phyloP scores from a whole-genome alignment of 768 basidiomycete species.

The Roridomyces roridus region DNA sequence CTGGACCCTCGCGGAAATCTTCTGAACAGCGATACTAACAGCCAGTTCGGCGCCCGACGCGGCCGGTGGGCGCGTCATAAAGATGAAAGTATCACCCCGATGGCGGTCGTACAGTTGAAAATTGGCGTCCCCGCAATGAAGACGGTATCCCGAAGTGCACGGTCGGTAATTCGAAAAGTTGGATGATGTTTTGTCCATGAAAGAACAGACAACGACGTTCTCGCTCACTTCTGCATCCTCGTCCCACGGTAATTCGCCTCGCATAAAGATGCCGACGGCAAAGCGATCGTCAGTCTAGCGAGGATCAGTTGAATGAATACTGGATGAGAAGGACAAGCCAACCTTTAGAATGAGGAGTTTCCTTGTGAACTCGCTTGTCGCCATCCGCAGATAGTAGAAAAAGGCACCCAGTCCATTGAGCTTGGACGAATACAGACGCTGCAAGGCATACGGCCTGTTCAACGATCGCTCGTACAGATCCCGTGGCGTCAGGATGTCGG shows the following conservation, averaged over 20 bases:
- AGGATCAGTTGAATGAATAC: not conserved
- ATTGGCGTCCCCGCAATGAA: constrained; percentile 61
- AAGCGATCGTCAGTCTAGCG: constrained; percentile 66
- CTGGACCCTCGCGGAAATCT: constrained; percentile 61
- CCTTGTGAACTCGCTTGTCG: constrained; percentile 61
- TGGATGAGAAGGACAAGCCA: not conserved
- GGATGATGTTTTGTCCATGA: constrained; percentile 59
- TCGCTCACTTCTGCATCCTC: constrained; percentile 63
- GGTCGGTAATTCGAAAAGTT: constrained; percentile 54
- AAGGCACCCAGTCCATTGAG: constrained; percentile 59
- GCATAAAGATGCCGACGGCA: constrained; percentile 66
- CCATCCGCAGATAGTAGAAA: constrained; percentile 65
- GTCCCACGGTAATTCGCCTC: constrained; percentile 62
- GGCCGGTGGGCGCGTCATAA: constrained; percentile 54
- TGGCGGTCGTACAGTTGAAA: constrained; percentile 66
- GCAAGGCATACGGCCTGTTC: constrained; percentile 58
- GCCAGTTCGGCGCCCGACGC: constrained; percentile 54
- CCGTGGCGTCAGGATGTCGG: constrained; percentile 57
- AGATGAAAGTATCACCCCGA: constrained; percentile 61
- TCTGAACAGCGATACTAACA: constrained; percentile 66
- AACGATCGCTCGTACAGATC: constrained; percentile 61
- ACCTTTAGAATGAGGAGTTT: constrained; percentile 68
- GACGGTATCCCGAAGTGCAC: constrained; percentile 57
- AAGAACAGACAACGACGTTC: constrained; percentile 67
- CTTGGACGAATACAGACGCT: constrained; percentile 65